Base-by-base conservation (phyloP, 2,329 filamentous ascomycete genomes). In the Scedosporium apiospermum region DNA sequence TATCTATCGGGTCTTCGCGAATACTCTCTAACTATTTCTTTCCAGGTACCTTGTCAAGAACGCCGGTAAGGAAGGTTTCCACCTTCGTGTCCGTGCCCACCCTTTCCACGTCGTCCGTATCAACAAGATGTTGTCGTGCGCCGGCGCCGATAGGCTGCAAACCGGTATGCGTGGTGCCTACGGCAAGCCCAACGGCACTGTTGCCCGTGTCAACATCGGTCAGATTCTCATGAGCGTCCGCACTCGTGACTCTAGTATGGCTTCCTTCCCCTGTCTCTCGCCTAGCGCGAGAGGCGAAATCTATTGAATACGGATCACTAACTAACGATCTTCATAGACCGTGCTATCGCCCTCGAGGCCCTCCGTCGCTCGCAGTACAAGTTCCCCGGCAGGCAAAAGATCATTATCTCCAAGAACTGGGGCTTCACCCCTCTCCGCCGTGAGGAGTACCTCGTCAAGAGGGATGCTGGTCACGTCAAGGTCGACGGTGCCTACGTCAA, bases 91-190 rank as follows among this genome's bases (percentile, higher is more conserved):
- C 76, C 87, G 95, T 77, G 93, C 92, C 76, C 95, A 99, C 87
- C 95, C 95, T 71, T 99, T 91, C 91, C 95, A 99, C 87, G 95
- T 99, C 82, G 90, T 99, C 86, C 95, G 95, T 83, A 99, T 99
- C 93, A 99, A 99, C 92, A 99, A 99, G 90, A 99, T 99, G 95
- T 93, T 99, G 91, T 98, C 95, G 78, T 99, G 95, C 82, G 95
- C 95, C 76, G 95, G 95, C 87, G 95, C 95, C 88, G 95, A 99
- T 98, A 92, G 95, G 89, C 86, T 99, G 81, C 95, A 99, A 84
- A 99, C 95, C 73, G 95, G 95, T 86, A 99, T 99, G 95, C 93
- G 95, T 89, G 95, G 95, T 88, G 95, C 95, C 74, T 99, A 92
- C 88, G 95, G 95, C 78, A 99, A 99, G 89, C 95, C 95, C 80